Percentiles rank a stretch among this genome's conserved stretches.
These are phyloP conservation scores for Styphnolobium japonicum DNA, from an alignment of 306 rosid species.

Conservation along the genomic window DNA sequence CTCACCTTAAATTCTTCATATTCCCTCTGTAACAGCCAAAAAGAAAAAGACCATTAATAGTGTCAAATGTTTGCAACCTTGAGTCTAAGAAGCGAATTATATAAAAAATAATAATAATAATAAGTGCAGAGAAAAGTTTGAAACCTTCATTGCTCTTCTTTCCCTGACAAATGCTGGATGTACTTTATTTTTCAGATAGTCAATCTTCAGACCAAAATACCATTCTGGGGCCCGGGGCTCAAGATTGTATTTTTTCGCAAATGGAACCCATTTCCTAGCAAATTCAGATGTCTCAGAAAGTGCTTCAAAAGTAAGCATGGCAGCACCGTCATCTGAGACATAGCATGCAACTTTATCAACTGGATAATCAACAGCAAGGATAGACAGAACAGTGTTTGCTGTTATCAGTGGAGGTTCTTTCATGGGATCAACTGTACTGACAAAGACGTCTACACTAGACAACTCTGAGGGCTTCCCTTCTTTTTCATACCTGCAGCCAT, in stretches of 20 bases:
- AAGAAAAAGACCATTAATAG: background rate
- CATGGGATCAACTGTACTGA: constrained; percentile 96
- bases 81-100: background rate
- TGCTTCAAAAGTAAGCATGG: constrained; percentile 98
- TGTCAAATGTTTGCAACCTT: background rate
- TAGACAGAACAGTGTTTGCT: constrained; percentile 92
- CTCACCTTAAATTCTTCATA: constrained; percentile 94
- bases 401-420: constrained; percentile 97
- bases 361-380: constrained; percentile 92
- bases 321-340: constrained; percentile 99
- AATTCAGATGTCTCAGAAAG: constrained; percentile 95
- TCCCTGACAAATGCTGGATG: constrained; percentile 93
- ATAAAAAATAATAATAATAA: too few relatives aligned
- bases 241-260: constrained; percentile 71
- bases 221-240: constrained; percentile 98
- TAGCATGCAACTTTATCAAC: constrained; percentile 96
- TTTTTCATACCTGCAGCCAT: constrained; percentile 83
- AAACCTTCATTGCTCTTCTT: constrained; percentile 96
- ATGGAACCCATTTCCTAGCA: constrained; percentile 94
- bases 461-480: constrained; percentile 92
- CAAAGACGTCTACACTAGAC: constrained; percentile 71
- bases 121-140: background rate
- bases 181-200: constrained; percentile 86
- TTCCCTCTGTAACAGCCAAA: constrained; percentile 61
- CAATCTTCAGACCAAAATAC: constrained; percentile 84